Percentiles rank a stretch among this genome's conserved stretches.
These are phyloP conservation scores for Sarocladiaceae sp. DNA, from an alignment of 2,329 filamentous ascomycete genomes.

Conservation along the genomic window DNA sequence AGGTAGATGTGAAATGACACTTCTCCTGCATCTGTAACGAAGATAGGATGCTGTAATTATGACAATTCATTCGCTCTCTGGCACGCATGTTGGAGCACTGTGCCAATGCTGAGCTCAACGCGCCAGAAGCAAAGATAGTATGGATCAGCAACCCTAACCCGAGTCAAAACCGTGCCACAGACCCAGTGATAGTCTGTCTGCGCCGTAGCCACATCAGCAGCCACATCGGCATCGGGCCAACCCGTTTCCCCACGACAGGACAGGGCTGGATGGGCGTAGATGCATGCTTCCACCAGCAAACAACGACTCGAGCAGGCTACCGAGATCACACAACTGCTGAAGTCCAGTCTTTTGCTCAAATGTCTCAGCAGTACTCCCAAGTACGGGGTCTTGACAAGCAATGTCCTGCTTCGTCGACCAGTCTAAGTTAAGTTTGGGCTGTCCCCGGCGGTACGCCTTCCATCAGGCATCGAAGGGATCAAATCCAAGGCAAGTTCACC, in stretches of 20 bases:
- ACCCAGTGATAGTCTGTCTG: neutral
- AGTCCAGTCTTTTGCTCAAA: neutral
- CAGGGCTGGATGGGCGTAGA: neutral
- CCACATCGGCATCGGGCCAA: conserved; percentile 5
- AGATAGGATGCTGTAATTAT: too few relatives aligned
- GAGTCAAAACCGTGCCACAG: neutral
- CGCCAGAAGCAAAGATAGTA: neutral
- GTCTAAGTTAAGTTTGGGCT: neutral
- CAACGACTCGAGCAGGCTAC: neutral
- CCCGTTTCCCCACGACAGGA: neutral
- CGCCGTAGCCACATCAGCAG: conserved; percentile 1
- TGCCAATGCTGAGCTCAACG: too few relatives aligned
- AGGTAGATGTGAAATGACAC: too few relatives aligned
- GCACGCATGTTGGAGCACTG: too few relatives aligned
- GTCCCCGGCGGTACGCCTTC: too few relatives aligned
- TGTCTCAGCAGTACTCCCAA: neutral
- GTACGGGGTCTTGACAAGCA: neutral
- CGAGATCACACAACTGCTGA: neutral
- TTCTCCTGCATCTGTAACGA: too few relatives aligned
- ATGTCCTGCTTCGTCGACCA: neutral
- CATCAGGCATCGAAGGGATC: neutral
- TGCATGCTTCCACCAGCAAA: conserved; percentile 5
- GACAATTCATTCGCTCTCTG: too few relatives aligned
- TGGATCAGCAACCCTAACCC: neutral
- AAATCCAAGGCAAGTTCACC: neutral